Evolutionary conservation across 1,284 basidiomycete species (phyloP).

Genomic region (Uromyces viciae-fabae): DNA sequence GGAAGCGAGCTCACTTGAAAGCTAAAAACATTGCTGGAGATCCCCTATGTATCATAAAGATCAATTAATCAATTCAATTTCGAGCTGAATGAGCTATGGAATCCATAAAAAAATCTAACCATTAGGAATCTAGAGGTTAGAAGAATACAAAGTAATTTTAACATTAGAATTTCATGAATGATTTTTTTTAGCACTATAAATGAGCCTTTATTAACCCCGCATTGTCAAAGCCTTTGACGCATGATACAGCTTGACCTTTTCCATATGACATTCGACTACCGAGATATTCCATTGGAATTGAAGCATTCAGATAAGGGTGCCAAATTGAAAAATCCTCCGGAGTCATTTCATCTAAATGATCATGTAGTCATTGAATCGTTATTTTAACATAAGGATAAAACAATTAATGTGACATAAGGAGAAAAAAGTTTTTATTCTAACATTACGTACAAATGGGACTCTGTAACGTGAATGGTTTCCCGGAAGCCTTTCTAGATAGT

Average conservation of each 20-base stretch:
- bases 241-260: slow-evolving; percentile 13
- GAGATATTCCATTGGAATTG: slow-evolving; percentile 35
- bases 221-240: slow-evolving; percentile 39
- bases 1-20: slow-evolving; percentile 37
- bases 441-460: slow-evolving; percentile 32
- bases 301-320: slow-evolving; percentile 40
- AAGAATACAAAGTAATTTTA: background rate
- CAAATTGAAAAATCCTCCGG: slow-evolving; percentile 42
- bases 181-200: background rate
- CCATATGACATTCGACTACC: background rate
- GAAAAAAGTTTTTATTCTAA: background rate
- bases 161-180: no score
- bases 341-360: slow-evolving; percentile 34
- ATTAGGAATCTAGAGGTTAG: slow-evolving; percentile 24
- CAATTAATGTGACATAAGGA: background rate
- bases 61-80: background rate
- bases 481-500: slow-evolving; percentile 16
- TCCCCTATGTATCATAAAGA: background rate
- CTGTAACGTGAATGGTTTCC: slow-evolving; percentile 8
- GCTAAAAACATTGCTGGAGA: slow-evolving; percentile 41
- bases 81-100: background rate
- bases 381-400: background rate
- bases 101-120: background rate
- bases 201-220: slow-evolving; percentile 38
- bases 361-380: no score